Base-by-base conservation (phyloP, 1,284 basidiomycete genomes). In the Veloboletus limbatus region DNA sequence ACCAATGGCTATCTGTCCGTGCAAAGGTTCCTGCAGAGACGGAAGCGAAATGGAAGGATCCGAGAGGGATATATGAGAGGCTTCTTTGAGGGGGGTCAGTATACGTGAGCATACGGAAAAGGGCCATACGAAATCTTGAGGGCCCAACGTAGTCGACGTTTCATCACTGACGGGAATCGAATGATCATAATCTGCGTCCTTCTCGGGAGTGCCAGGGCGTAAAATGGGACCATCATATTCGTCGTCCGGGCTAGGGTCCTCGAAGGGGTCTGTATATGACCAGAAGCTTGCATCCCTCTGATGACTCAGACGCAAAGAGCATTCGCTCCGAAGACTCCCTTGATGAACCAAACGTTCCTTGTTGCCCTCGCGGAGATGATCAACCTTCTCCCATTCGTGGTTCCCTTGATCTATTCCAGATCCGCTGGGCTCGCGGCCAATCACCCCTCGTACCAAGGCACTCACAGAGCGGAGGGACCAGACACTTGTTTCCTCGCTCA, bases 391-490 rank as follows among this genome's bases (percentile, higher is more conserved):
- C 57, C 69, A 65, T 21, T 54, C 49, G 33, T 30, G 48, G 33
- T 48, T 38, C 31, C 46, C 53, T 62, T 51, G 53, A 58, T 55
- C 66, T 43, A 65, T 72, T 36, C 71, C 70, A 46, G 57, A 52
- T 38, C 52, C 57, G 50, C 67, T 71, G 7, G 57, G 53, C 33
- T 71, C 69, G 25, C 66, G 58, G 27, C 66, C 65, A 49, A 59
- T 54, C 36, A 64, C 47, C 17, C 63, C 57, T 48, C 56, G 70
- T 43, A 66, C 64, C 30, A 66, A 62, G 8, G 73, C 68, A 20
- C 81, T 68, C 33, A 84, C 71, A 47, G 74, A 79, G 49, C 67
- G 73, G 45, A 86, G 55, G 24, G 82, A 83, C 69, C 76, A 79
- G 10, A 72, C 66, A 37, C 75, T 77, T 13, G 49, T 43, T 20